A percentile compares a stretch with the other conserved stretches of the same genome.
Conservation (phyloP, 768 basidiomycete genomes). For the Lentinus brumalis region DNA sequence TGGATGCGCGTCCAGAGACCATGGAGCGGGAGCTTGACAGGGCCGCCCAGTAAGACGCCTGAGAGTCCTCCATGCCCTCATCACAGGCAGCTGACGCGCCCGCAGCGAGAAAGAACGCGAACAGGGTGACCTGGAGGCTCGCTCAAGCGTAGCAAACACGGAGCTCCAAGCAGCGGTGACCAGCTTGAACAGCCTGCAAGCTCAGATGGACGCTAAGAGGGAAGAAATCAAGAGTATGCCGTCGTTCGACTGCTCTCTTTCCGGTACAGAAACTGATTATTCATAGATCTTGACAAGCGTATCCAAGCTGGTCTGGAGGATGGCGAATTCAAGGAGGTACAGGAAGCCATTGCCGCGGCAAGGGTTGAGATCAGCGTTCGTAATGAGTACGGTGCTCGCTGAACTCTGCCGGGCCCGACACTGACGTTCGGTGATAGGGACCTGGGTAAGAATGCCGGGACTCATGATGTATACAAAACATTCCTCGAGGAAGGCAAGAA, state of each 20-base stretch:
- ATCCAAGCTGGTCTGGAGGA: conserved; percentile 42
- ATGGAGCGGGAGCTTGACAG: conserved; percentile 77
- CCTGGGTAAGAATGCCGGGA: conserved; percentile 33
- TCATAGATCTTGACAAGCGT: conserved; percentile 51
- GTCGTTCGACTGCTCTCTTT: not conserved
- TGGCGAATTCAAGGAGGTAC: conserved; percentile 34
- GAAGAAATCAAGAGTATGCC: conserved; percentile 64
- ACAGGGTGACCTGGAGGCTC: conserved; percentile 46
- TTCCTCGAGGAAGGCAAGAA: conserved; percentile 60
- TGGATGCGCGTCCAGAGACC: conserved; percentile 56
- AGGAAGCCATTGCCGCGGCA: conserved; percentile 52
- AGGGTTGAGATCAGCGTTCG: conserved; percentile 43
- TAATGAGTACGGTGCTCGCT: conserved; percentile 42
- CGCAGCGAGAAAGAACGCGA: conserved; percentile 71
- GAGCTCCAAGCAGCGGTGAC: conserved; percentile 66
- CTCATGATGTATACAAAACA: conserved; percentile 51
- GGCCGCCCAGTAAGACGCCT: conserved; percentile 50
- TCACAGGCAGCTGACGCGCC: not conserved
- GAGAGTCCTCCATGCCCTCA: not conserved
- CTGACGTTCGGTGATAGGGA: conserved; percentile 30
- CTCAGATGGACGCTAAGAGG: conserved; percentile 61
- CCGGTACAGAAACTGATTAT: not conserved
- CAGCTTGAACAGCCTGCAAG: conserved; percentile 57
- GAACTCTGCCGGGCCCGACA: not conserved
- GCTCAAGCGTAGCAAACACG: conserved; percentile 49